Evolutionary conservation across 805 yeast genomes (phyloP), one percentile per base, ranked within the genome.

Genomic region (Candida argentea): DNA sequence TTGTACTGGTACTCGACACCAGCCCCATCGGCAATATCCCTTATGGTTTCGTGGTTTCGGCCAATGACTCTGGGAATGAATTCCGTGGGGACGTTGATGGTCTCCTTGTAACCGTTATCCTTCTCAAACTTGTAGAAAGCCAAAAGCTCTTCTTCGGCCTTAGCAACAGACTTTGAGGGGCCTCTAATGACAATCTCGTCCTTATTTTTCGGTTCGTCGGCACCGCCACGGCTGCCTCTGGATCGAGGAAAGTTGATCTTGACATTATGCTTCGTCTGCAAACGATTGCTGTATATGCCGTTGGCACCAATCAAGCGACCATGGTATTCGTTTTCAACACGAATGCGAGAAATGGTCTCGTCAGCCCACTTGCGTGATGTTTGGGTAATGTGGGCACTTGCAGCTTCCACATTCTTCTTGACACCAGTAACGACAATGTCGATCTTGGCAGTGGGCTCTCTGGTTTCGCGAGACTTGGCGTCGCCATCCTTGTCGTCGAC

Each of bases 21-120:
- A 21, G 75, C 58, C 22, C 67, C 72, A 28, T 78, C 86, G 36
- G 83, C 72, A 33, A 93, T 77, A 46, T 80, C 83, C 37, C 76
- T 81, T 45, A 91, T 79, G 28, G 68, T 70, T 36, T 83, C 89
- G 49, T 97, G 96, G 35, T 67, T 65, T 46, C 81, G 85, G 44
- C 98, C 98, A 50, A 91, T 86, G 33, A 91, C 76, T 48, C 85
- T 69, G 13, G 95, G 69, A 34, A 89, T 69, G n/a, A 85, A 77
- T 35, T 67, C 71, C 24, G 66, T 50, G 21, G 95, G 93, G 28
- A 91, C 77, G 26, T 58, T 49, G 22, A 89, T 50, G n/a, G 61
- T 57, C 38, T 73, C 65, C 33, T 70, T 67, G 57, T 73, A 72
- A 11, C 94, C 89, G 48, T 86, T 84, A 42, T 83, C 94, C 45